Conservation (phyloP, 345 rosid species). For the Bretschneidera sinensis region DNA sequence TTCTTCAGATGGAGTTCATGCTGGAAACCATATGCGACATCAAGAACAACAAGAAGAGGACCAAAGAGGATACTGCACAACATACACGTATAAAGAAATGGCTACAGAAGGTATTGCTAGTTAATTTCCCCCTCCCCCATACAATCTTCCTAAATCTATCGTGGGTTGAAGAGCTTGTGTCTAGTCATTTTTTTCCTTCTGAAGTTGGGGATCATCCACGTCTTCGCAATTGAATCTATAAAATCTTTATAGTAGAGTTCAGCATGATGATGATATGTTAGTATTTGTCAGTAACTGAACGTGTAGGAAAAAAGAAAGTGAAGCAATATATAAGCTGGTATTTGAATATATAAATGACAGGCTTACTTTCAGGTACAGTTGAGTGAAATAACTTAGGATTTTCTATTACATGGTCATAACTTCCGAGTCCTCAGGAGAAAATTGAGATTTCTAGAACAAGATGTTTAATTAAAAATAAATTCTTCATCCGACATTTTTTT, state of each 20-base stretch:
- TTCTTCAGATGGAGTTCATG: constrained; percentile 86
- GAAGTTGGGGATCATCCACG: background rate
- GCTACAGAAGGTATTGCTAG: constrained; percentile 73
- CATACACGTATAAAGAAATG: constrained; percentile 83
- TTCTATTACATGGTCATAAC: background rate
- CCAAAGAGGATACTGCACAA: constrained; percentile 61
- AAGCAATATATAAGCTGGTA: background rate
- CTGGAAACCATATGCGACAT: constrained; percentile 87
- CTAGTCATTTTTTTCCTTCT: background rate
- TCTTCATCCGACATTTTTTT: no score
- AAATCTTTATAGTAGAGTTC: no score
- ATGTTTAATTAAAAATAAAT: no score
- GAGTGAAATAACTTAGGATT: background rate
- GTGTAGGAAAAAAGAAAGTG: background rate
- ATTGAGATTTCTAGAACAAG: no score
- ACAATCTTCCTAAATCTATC: background rate
- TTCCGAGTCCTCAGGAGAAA: background rate
- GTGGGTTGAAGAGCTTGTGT: background rate
- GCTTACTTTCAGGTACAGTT: constrained; percentile 1
- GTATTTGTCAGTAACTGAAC: background rate
- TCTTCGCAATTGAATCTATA: no score
- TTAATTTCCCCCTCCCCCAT: background rate
- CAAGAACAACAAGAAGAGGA: constrained; percentile 81
- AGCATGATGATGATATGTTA: no score
- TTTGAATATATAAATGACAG: background rate